Evolutionary conservation across 2,329 filamentous ascomycete species (phyloP), one percentile per base, ranked within the genome.

Genomic region (Verticillium albo-atrum): DNA sequence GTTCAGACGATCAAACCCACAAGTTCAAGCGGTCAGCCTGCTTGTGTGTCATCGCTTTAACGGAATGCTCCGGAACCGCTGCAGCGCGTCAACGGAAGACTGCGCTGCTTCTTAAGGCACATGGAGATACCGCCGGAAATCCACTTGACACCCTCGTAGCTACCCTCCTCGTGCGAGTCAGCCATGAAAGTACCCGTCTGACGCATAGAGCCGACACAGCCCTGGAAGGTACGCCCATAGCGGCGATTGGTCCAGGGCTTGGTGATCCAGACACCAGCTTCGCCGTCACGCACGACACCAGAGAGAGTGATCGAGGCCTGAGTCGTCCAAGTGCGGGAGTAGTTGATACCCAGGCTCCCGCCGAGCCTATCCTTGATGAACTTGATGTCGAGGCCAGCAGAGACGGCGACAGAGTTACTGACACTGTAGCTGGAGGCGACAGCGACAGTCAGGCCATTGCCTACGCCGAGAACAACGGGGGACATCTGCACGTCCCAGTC

Each of bases 401-500:
- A 55, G 30, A 57, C 56, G 1, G 20, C 15, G 27, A 62, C 32
- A 4, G 25, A 15, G 59, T 62, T 55, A 56, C 56, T 34, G 20
- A 62, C 15, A 7, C 56, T 50, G 54, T 55, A 62, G 27, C 56
- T 61, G 32, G 56, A 57, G 30, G 61, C 54, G 32, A 62, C 47
- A 28, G 59, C 58, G 23, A 62, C 35, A 15, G 58, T 57, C 15
- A 62, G 58, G n/a, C 60, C 60, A 23, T 57, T 57, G 9, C 59
- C 54, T 25, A 54, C 50, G 17, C 59, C 61, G 20, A 61, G 58
- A 50, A 62, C 56, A 30, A 62, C 59, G n/a, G 61, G 61, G 15
- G 59, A 61, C 59, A 61, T 61, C 35, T 61, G 59, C 7, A 59
- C 54, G 51, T 62, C 61, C 61, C 59, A 61, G 57, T 62, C 59